phyloP scores from a whole-genome alignment of 2,329 filamentous ascomycete genomes.

The Ophiocordyceps robertsii region DNA sequence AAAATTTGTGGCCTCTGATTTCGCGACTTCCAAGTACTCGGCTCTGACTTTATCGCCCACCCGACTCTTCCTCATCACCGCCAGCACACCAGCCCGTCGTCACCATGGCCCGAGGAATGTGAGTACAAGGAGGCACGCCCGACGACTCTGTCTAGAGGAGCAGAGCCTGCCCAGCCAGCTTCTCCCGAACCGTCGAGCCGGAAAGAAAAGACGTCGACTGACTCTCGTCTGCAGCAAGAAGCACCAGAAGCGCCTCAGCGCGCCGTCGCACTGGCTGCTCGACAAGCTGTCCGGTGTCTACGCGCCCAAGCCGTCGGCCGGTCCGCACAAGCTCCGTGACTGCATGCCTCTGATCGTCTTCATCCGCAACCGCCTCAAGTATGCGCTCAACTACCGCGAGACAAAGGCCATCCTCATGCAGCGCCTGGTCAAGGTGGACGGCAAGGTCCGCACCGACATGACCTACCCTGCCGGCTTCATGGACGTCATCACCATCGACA shows the following conservation, averaged over 20 bases:
- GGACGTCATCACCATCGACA: slow-evolving; percentile 98
- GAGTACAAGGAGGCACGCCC: slow-evolving; percentile 17
- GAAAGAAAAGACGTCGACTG: not conserved
- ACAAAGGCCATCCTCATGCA: slow-evolving; percentile 97
- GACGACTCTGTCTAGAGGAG: not conserved
- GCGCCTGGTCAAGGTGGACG: slow-evolving; percentile 98
- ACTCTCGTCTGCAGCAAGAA: slow-evolving; percentile 58
- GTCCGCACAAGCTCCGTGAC: slow-evolving; percentile 99
- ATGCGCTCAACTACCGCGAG: slow-evolving; percentile 98
- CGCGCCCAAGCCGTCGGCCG: slow-evolving; percentile 55
- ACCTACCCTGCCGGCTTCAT: slow-evolving; percentile 98
- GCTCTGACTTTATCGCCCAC: slow-evolving; percentile 10
- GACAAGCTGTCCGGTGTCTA: slow-evolving; percentile 97
- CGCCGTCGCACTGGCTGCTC: slow-evolving; percentile 98
- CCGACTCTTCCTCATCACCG: slow-evolving; percentile 20
- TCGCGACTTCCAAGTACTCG: slow-evolving; percentile 8
- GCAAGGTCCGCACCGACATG: slow-evolving; percentile 97
- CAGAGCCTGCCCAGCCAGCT: not conserved
- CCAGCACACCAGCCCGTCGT: slow-evolving; percentile 25
- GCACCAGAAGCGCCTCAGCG: slow-evolving; percentile 99
- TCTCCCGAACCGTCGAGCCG: not conserved
- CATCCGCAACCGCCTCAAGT: slow-evolving; percentile 95
- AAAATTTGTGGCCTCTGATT: slow-evolving; percentile 18
- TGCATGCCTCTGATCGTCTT: slow-evolving; percentile 98
- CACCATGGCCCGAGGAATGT: slow-evolving; percentile 55